These are phyloP conservation scores for Penicillium sp. DNA, from an alignment of 2,329 filamentous ascomycete species.

Conservation along the genomic window DNA sequence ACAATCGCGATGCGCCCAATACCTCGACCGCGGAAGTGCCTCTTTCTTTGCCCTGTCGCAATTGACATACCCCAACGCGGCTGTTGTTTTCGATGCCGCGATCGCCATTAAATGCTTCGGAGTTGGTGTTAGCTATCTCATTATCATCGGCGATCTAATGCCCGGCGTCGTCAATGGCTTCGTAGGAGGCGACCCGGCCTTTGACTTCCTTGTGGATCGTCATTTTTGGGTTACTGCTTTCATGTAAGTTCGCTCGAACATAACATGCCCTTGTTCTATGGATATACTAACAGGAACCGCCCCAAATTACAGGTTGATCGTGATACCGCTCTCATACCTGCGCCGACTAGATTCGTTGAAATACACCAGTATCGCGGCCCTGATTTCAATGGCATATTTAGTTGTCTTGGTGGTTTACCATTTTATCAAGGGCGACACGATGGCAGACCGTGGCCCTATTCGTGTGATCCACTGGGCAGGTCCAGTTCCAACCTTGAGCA, in stretches of 20 bases:
- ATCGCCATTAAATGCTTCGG: constrained; percentile 99
- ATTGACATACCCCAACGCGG: constrained; percentile 93
- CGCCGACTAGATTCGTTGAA: constrained; percentile 92
- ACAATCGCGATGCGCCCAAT: constrained; percentile 88
- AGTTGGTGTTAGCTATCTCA: constrained; percentile 94
- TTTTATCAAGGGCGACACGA: constrained; percentile 76
- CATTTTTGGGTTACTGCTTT: constrained; percentile 98
- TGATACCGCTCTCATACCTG: constrained; percentile 93
- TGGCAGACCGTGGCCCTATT: constrained; percentile 73
- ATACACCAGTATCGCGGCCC: constrained; percentile 90
- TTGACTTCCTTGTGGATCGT: constrained; percentile 80
- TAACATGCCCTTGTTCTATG: not conserved
- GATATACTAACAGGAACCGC: not conserved
- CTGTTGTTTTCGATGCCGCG: constrained; percentile 91
- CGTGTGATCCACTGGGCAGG: constrained; percentile 79
- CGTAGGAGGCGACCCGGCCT: constrained; percentile 62
- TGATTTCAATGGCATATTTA: constrained; percentile 92
- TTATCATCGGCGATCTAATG: constrained; percentile 98
- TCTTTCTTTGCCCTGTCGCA: constrained; percentile 98
- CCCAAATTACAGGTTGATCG: constrained; percentile 66
- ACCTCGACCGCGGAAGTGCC: constrained; percentile 83
- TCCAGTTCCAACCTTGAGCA: constrained; percentile 76
- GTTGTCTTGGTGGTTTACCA: constrained; percentile 93
- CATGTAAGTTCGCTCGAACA: constrained; percentile 60
- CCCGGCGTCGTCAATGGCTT: constrained; percentile 89